phyloP scores from a whole-genome alignment of 805 yeast species.

The Peterozyma xylosa region DNA sequence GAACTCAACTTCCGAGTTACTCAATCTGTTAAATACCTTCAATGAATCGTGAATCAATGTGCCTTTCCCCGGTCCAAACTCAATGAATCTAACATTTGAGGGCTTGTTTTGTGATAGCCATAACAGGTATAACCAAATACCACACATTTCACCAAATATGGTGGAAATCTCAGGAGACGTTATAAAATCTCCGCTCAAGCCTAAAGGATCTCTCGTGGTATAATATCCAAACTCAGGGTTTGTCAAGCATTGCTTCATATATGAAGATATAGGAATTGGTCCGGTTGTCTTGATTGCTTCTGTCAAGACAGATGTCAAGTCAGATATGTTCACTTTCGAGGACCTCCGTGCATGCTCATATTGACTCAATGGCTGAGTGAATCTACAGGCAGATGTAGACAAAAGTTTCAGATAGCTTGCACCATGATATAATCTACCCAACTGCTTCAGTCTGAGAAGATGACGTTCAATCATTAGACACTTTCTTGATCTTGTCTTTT shows the following conservation, averaged over 20 bases:
- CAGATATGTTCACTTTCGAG: too few relatives aligned
- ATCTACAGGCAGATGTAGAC: too few relatives aligned
- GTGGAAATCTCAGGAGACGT: conserved; percentile 86
- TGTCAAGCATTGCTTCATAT: conserved; percentile 75
- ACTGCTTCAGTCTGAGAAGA: too few relatives aligned
- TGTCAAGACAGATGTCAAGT: conserved; percentile 20
- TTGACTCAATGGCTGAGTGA: too few relatives aligned
- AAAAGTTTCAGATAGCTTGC: too few relatives aligned
- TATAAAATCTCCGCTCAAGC: conserved; percentile 58
- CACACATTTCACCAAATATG: conserved; percentile 80
- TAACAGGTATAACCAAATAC: conserved; percentile 55
- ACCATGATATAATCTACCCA: too few relatives aligned
- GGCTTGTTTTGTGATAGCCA: conserved; percentile 57
- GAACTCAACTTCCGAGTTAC: conserved; percentile 18
- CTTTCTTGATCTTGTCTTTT: too few relatives aligned
- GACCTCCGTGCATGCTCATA: too few relatives aligned
- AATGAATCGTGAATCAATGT: conserved; percentile 66
- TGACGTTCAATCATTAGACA: too few relatives aligned
- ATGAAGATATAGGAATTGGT: conserved; percentile 64
- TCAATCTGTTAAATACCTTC: conserved; percentile 34
- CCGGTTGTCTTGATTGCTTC: conserved; percentile 62
- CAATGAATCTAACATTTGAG: conserved; percentile 45
- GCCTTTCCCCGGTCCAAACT: conserved; percentile 84
- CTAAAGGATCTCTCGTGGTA: conserved; percentile 66
- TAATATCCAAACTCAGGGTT: conserved; percentile 77